Conservation (phyloP, 192 early-diverging fungal species). For the Chytriomyces sp. region DNA sequence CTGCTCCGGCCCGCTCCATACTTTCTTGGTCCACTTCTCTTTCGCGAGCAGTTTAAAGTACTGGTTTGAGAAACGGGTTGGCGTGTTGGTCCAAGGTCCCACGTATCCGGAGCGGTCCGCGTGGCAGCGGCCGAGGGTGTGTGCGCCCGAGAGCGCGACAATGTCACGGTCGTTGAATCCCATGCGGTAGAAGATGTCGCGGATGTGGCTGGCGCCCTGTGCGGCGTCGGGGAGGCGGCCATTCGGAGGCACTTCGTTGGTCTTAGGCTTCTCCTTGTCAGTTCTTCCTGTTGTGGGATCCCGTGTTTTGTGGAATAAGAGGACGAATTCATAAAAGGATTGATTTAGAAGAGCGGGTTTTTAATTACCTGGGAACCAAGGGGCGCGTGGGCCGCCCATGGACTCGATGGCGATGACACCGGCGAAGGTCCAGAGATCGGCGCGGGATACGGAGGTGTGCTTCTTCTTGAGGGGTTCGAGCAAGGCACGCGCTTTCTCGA, state of each 20-base stretch:
- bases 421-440: slow-evolving; percentile 77
- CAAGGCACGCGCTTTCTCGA: slow-evolving; percentile 30
- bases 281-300: slow-evolving; percentile 41
- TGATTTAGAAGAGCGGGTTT: background rate
- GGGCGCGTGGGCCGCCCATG: slow-evolving; percentile 70
- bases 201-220: slow-evolving; percentile 56
- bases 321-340: slow-evolving; percentile 13
- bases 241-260: slow-evolving; percentile 57
- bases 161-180: slow-evolving; percentile 80
- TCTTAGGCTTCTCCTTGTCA: slow-evolving; percentile 54
- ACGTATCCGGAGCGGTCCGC: slow-evolving; percentile 40
- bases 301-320: background rate
- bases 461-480: slow-evolving; percentile 70
- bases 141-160: slow-evolving; percentile 58
- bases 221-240: slow-evolving; percentile 72
- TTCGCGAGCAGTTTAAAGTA: slow-evolving; percentile 69
- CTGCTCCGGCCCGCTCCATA: slow-evolving; percentile 81
- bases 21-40: slow-evolving; percentile 45
- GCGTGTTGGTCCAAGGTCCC: slow-evolving; percentile 81
- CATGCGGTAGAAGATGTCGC: slow-evolving; percentile 59
- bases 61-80: slow-evolving; percentile 87
- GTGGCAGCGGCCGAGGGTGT: slow-evolving; percentile 55
- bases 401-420: slow-evolving; percentile 68
- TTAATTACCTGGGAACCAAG: slow-evolving; percentile 56
- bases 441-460: slow-evolving; percentile 65